A percentile compares a stretch with the other conserved stretches of the same genome.
These are phyloP conservation scores for Hyaloscypha bicolor DNA, from an alignment of 495 filamentous ascomycete genomes.

Conservation along the genomic window DNA sequence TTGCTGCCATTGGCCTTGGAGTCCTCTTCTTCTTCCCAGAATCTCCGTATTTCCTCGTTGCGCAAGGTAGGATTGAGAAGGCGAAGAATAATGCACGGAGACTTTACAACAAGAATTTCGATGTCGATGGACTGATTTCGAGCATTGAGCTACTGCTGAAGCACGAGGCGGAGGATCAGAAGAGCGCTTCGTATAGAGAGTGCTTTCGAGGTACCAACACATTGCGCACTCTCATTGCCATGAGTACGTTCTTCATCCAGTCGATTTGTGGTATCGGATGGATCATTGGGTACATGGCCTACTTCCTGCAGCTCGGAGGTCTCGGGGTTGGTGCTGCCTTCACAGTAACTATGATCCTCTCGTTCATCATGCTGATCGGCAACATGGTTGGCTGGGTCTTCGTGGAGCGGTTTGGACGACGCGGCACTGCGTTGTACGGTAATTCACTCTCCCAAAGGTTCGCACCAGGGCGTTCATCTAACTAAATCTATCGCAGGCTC, in stretches of 20 bases:
- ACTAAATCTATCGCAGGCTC: conserved; percentile 1
- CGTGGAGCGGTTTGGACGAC: conserved; percentile 22
- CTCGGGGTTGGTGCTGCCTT: conserved; percentile 1
- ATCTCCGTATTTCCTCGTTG: conserved; percentile 20
- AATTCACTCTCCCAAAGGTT: neutral
- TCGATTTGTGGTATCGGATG: conserved; percentile 22
- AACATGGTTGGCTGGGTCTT: conserved; percentile 25
- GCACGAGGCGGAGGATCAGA: conserved; percentile 3
- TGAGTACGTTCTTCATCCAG: conserved; percentile 23
- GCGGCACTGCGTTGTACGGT: conserved; percentile 18
- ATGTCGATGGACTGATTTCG: conserved; percentile 21
- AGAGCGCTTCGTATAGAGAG: conserved; percentile 3
- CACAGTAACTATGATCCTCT: conserved; percentile 15
- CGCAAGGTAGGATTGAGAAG: conserved; percentile 17
- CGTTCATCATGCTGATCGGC: conserved; percentile 20
- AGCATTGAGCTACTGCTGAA: conserved; percentile 13
- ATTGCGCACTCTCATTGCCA: conserved; percentile 18
- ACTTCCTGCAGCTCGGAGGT: conserved; percentile 20
- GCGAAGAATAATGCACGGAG: conserved; percentile 16
- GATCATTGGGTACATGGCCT: conserved; percentile 29
- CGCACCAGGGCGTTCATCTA: neutral
- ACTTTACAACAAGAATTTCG: conserved; percentile 9
- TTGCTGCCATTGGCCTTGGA: conserved; percentile 17
- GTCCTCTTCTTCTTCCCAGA: conserved; percentile 23
- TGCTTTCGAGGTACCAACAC: conserved; percentile 20